Conservation (phyloP, 176 grass and related monocot species). For the Areca catechu region DNA sequence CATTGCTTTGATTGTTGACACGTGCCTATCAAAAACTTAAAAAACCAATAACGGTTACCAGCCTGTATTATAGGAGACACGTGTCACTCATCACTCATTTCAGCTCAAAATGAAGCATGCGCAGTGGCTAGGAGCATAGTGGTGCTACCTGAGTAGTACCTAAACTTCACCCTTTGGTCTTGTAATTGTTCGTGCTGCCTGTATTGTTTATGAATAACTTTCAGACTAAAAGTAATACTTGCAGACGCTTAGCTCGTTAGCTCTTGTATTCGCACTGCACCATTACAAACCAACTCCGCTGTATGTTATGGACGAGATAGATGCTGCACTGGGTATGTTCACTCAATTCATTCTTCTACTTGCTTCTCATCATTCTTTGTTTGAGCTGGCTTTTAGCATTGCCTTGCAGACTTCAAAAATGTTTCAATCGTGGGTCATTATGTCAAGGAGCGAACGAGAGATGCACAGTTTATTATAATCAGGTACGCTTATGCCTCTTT, state of each 20-base stretch:
- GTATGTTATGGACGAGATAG: conserved; percentile 99
- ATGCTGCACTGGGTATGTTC: conserved; percentile 85
- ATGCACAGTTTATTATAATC: conserved; percentile 98
- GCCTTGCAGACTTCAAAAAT: conserved; percentile 82
- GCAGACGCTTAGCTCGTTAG: conserved; percentile 89
- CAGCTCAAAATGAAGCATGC: too few species aligned
- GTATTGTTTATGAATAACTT: too few species aligned
- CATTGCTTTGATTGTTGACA: too few species aligned
- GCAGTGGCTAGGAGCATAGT: too few species aligned
- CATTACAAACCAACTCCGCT: conserved; percentile 98
- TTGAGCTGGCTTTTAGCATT: conserved; percentile 7
- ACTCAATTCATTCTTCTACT: background rate
- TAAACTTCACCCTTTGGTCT: too few species aligned
- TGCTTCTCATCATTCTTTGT: background rate
- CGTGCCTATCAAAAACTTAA: too few species aligned
- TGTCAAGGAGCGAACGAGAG: conserved; percentile 92
- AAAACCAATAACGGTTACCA: too few species aligned
- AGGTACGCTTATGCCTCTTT: conserved; percentile 27
- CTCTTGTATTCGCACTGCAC: conserved; percentile 97
- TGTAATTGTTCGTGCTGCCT: too few species aligned
- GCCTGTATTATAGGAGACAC: too few species aligned
- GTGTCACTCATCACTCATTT: too few species aligned
- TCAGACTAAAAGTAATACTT: background rate
- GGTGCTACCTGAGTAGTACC: too few species aligned
- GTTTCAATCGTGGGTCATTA: conserved; percentile 98